Evolutionary conservation across 805 yeast species (phyloP).

Genomic region (Saturnispora halmiae): DNA sequence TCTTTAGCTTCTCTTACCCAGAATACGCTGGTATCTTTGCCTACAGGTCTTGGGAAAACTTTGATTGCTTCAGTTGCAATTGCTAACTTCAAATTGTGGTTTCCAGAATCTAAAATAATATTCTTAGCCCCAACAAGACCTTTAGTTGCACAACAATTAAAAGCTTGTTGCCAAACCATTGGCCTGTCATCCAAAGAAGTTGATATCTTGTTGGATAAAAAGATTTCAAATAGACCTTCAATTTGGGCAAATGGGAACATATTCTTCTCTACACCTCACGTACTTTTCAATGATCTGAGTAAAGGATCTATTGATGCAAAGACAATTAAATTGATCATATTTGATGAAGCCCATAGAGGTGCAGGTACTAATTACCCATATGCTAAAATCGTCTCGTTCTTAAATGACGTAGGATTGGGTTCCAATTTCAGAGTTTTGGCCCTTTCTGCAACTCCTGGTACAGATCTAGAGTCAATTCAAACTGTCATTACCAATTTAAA

Average conservation of each 20-base stretch:
- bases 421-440: conserved; percentile 59
- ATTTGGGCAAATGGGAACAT: conserved; percentile 76
- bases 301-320: conserved; percentile 71
- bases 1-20: conserved; percentile 61
- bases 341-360: conserved; percentile 95
- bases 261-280: conserved; percentile 93
- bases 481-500: conserved; percentile 63
- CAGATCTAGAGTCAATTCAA: conserved; percentile 82
- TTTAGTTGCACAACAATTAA: conserved; percentile 89
- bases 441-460: conserved; percentile 92
- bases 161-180: conserved; percentile 80
- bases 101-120: conserved; percentile 63
- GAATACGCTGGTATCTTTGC: conserved; percentile 81
- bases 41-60: conserved; percentile 97
- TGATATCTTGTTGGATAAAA: conserved; percentile 59
- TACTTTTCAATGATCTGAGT: conserved; percentile 80
- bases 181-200: conserved; percentile 73
- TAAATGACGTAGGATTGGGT: conserved; percentile 42
- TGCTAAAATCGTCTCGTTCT: conserved; percentile 64
- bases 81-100: conserved; percentile 86
- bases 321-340: conserved; percentile 61
- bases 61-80: conserved; percentile 92
- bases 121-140: conserved; percentile 98
- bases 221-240: conserved; percentile 49
- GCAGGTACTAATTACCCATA: conserved; percentile 89